Base-by-base conservation (phyloP, 1,139 yeast species). In the Hansenula sp. region DNA sequence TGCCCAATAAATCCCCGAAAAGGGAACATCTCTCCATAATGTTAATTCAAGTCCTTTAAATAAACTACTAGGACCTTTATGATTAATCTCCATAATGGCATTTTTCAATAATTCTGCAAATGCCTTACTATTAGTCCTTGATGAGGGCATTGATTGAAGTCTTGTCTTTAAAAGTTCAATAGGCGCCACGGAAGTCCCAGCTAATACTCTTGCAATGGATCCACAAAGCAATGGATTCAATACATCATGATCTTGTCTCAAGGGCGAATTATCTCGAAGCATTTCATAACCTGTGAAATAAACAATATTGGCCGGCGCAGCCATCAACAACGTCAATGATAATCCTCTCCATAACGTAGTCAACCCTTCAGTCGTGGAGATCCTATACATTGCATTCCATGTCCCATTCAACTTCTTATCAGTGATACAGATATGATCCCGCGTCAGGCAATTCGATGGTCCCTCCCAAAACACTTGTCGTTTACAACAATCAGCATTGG, bases 21-120 rank as follows among this genome's bases (percentile, higher is more conserved):
- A 93, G 3, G 99, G 99, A 0, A 91, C 98, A 61, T 93, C 99
- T 63, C 99, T 74, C 96, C 96, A 91, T 21, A 93, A 71, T 0
- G 99, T 93, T 41, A 93, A 74, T 37, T 85, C 81, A 31, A 94
- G 68, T 0, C 99, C 99, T 45, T 84, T 82, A 73, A 90, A 93
- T 15, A 93, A 63, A 0, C 91, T 75, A 1, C 68, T 61, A 2
- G 77, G 48, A 0, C 98, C 96, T n/a, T 76, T 72, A 1, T 62
- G 55, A 35, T 66, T 63, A 2, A 89, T 70, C 58, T 84, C 81
- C 4, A 64, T 62, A 41, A 64, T 61, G 28, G 89, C 75, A 42
- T 90, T 95, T 15, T 62, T 63, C 28, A 84, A 46, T 37, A 84
- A 73, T 53, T 74, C 71, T 41, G 65, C 62, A 47, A 81, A 59